Base-by-base conservation (phyloP, 768 basidiomycete species). In the Leccinellum albellum region DNA sequence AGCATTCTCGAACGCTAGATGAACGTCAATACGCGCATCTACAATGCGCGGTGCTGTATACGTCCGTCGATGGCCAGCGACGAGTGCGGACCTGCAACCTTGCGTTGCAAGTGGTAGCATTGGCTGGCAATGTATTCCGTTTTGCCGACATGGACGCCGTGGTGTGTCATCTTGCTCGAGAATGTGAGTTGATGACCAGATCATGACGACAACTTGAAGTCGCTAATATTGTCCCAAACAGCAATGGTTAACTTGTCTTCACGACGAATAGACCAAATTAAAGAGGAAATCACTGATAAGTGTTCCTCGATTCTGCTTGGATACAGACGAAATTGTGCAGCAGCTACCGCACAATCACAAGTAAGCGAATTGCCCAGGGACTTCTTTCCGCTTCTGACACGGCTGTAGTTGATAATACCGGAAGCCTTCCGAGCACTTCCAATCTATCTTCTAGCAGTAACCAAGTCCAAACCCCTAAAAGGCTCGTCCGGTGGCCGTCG, bases 401-500 rank as follows among this genome's bases (percentile, higher is more conserved):
- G 13, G 6, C 3, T 32, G 1, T 63, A 99, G 96, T 74, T 99
- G 59, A 89, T 99, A 59, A 84, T 99, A 24, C 97, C 97, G 6
- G 97, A 98, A 73, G 87, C 89, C 0, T 94, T 94, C 78, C 87
- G 88, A 66, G 80, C 88, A 1, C 80, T 98, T 44, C 92, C 94
- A 0, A 78, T 93, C 17, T 94, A 87, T 68, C 82, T 83, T 3
- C 77, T 98, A 3, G 86, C 86, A 12, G 82, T 98, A 32, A 78
- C 89, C 47, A 99, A 99, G 76, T 83, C 83, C 52, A 96, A 97
- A 70, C 87, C 94, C 20, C 74, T 99, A n/a, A 96, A 97, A 86
- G 93, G 96, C 86, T 66, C 57, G 62, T 55, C 54, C 51, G 10
- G 32, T 52, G 29, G 37, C n/a, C 5, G 31, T 51, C 46, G 44